Evolutionary conservation across 1,284 basidiomycete species (phyloP).

Genomic region (Irpex rosettiformis): DNA sequence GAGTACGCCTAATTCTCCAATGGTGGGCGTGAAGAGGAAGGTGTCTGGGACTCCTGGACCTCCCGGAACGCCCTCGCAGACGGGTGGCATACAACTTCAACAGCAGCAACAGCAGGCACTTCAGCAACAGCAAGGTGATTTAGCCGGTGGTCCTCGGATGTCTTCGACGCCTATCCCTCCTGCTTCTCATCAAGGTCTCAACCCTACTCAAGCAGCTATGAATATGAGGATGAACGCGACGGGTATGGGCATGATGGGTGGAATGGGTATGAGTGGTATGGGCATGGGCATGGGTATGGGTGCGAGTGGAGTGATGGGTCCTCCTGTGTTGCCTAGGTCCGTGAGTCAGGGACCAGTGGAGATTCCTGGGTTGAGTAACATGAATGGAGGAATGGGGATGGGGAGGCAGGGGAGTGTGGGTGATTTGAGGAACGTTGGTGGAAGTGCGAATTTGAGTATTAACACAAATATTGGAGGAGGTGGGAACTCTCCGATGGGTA

Average conservation of each 20-base stretch:
- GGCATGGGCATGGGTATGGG: slow-evolving; percentile 15
- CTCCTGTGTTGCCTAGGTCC: slow-evolving; percentile 21
- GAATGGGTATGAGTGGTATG: slow-evolving; percentile 4
- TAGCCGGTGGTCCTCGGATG: neutral
- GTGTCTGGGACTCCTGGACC: slow-evolving; percentile 15
- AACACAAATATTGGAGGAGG: slow-evolving; percentile 19
- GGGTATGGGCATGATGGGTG: slow-evolving; percentile 1
- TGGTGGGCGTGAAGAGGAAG: slow-evolving; percentile 23
- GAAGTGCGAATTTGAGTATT: slow-evolving; percentile 17
- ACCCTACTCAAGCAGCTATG: slow-evolving; percentile 15
- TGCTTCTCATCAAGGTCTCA: too few species aligned
- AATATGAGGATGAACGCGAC: slow-evolving; percentile 7
- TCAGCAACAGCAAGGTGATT: neutral
- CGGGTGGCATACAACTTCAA: neutral
- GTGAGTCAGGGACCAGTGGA: slow-evolving; percentile 11
- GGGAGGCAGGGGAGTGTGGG: slow-evolving; percentile 9
- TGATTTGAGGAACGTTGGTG: neutral
- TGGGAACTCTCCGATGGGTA: slow-evolving; percentile 19
- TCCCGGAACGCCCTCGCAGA: slow-evolving; percentile 13
- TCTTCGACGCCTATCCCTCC: neutral
- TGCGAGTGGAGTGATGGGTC: slow-evolving; percentile 26
- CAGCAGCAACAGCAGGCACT: slow-evolving; percentile 1
- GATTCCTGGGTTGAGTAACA: slow-evolving; percentile 5
- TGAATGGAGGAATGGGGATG: slow-evolving; percentile 5
- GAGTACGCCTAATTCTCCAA: slow-evolving; percentile 22